phyloP scores from a whole-genome alignment of 805 yeast species.

The Metschnikowia matae region DNA sequence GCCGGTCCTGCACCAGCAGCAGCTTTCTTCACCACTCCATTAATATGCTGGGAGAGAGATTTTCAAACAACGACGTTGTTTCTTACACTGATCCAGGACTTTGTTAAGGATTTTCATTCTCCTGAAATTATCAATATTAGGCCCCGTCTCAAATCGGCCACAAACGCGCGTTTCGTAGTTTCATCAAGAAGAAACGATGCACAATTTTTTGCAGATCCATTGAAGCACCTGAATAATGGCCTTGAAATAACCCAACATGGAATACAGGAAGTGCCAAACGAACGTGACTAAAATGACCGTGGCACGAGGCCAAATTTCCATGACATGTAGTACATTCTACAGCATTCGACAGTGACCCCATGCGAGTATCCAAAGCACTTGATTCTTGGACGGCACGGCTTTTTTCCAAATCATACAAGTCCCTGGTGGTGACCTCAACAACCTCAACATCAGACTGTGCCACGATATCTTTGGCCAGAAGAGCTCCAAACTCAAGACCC shows the following conservation, averaged over 20 bases:
- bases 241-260: conserved; percentile 96
- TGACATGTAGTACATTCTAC: conserved; percentile 87
- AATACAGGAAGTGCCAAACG: conserved; percentile 92
- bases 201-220: conserved; percentile 86
- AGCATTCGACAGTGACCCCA: conserved; percentile 93
- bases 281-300: conserved; percentile 97
- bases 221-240: conserved; percentile 84
- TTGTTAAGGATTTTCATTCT: conserved; percentile 85
- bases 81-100: conserved; percentile 88
- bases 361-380: conserved; percentile 87
- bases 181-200: conserved; percentile 75
- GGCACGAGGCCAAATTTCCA: conserved; percentile 89
- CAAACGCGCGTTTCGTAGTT: conserved; percentile 59
- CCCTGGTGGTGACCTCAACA: conserved; percentile 86
- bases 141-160: conserved; percentile 79
- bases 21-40: conserved; percentile 97
- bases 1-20: conserved; percentile 91
- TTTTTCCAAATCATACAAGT: conserved; percentile 83
- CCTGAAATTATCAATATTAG: conserved; percentile 84
- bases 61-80: conserved; percentile 83
- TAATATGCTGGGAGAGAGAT: conserved; percentile 87
- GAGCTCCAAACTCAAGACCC: conserved; percentile 88
- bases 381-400: conserved; percentile 76
- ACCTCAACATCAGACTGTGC: conserved; percentile 95
- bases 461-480: conserved; percentile 86